Base-by-base conservation (phyloP, 2,329 filamentous ascomycete genomes). In the Cytospora piceae region DNA sequence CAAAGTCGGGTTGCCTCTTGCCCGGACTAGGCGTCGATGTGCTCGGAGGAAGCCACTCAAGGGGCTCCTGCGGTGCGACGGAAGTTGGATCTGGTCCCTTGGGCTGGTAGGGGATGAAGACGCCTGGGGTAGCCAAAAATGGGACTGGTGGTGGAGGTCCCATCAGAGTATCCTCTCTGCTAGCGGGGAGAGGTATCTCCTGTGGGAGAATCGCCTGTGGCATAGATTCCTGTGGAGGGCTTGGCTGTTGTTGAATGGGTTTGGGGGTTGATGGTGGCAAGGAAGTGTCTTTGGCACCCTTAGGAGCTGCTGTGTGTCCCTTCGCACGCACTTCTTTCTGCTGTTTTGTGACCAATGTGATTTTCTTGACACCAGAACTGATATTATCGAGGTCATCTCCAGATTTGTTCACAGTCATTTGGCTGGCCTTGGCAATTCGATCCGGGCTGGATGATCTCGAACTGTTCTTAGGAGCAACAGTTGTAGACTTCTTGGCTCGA, bases 321-420 rank as follows among this genome's bases (percentile, higher is more conserved):
- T 71, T 65, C 29, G 82, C 81, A 31, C 79, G 81, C 1, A 83
- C 85, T 58, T 87, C 85, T 70, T 81, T 83, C 70, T 87, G 83
- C 49, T 85, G 80, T 67, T 87, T 81, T 1, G 85, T 87, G 49
- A 88, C 78, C 29, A 89, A 73, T 72, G 84, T 87, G 65, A 89
- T 85, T 73, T 84, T 87, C 73, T 85, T 87, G 82, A 89, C 84
- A 1, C 84, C 83, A 42, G 78, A 80, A 0, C 85, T 84, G 67
- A 90, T 79, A 58, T 77, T 81, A 61, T 88, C 84, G 42, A 89
- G 72, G 58, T 82, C 82, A 57, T 80, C 77, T 3, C 70, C 71
- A 9, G 73, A 58, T 17, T 68, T 69, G 6, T 65, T 54, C 12
- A 69, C 37, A 15, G 66, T 20, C 27, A n/a, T 24, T 27, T 49